Conservation (phyloP, 2,329 filamentous ascomycete species). For the Scopulariopsis brevicaulis region DNA sequence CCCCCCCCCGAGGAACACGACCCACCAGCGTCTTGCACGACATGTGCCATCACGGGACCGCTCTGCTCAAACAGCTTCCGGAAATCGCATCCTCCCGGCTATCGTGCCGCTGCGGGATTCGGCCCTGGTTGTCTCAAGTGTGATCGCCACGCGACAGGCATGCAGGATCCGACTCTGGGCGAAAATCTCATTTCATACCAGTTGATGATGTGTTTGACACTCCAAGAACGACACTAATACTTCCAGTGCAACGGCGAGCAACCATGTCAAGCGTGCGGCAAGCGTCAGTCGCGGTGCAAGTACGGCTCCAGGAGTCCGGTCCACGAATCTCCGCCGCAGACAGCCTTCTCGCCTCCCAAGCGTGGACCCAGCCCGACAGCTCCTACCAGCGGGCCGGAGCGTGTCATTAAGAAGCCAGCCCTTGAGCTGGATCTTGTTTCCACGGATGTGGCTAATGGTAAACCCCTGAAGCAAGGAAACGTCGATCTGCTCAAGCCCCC, state of each 20-base stretch:
- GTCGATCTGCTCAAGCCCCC: background rate
- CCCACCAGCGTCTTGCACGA: background rate
- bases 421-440: background rate
- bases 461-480: background rate
- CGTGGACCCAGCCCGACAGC: background rate
- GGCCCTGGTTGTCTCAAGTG: background rate
- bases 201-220: too few species aligned
- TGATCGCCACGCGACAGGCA: background rate
- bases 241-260: conserved; percentile 44
- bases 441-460: background rate
- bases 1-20: background rate
- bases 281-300: conserved; percentile 32
- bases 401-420: background rate
- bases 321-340: background rate
- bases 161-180: too few species aligned
- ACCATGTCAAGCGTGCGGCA: conserved; percentile 47
- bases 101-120: background rate
- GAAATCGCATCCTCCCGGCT: background rate
- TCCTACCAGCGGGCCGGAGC: background rate
- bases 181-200: background rate
- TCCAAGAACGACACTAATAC: background rate
- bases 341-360: background rate
- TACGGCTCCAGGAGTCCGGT: conserved; percentile 20
- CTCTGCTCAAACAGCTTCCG: background rate
- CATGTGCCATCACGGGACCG: background rate